These are phyloP conservation scores for Tetrapisispora phaffii DNA, from an alignment of 805 yeast genomes.

Conservation along the genomic window DNA sequence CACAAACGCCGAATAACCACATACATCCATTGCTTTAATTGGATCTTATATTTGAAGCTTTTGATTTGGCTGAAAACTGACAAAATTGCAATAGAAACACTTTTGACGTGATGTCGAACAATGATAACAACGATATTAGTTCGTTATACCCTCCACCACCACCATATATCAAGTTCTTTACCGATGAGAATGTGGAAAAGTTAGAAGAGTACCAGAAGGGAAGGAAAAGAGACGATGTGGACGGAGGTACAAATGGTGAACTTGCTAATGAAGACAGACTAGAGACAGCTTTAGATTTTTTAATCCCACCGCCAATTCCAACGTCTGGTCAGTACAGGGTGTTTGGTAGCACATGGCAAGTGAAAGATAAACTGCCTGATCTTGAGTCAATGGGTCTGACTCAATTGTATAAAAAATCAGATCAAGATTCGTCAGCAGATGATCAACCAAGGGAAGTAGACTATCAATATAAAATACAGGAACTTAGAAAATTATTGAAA, in stretches of 20 bases:
- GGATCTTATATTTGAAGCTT: too few species aligned
- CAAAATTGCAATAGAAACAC: neutral
- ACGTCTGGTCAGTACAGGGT: constrained; percentile 61
- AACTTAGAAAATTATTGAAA: constrained; percentile 69
- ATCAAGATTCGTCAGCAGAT: neutral
- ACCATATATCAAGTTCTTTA: constrained; percentile 63
- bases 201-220: constrained; percentile 23
- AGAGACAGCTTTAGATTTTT: constrained; percentile 37
- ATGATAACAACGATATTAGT: constrained; percentile 34
- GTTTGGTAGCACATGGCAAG: constrained; percentile 86
- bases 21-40: too few species aligned
- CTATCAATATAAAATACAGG: constrained; percentile 47
- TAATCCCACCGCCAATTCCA: constrained; percentile 59
- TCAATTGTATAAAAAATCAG: constrained; percentile 47
- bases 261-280: constrained; percentile 27
- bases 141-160: constrained; percentile 95
- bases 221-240: constrained; percentile 11
- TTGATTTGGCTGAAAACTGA: neutral
- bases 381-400: constrained; percentile 67
- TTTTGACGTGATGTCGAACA: constrained; percentile 1
- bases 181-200: constrained; percentile 50
- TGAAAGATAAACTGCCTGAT: constrained; percentile 62
- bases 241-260: neutral
- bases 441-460: constrained; percentile 21
- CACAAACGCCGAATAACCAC: too few species aligned